Conservation (phyloP, 2,329 filamentous ascomycete genomes). For the Aspergillus phoenicis region DNA sequence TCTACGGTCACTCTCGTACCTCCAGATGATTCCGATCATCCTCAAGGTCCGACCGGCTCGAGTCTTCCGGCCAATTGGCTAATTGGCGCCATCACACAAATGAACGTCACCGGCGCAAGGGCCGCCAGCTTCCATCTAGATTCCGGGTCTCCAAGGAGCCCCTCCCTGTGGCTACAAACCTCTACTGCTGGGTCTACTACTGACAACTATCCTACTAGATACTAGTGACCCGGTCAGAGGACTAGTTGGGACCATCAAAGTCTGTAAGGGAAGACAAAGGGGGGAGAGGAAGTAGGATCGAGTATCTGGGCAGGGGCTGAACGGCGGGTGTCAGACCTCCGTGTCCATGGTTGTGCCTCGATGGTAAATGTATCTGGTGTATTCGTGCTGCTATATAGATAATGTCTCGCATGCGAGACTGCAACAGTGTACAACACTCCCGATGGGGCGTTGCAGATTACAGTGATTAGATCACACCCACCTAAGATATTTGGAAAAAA, state of each 20-base stretch:
- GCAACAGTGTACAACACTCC: conserved; percentile 1
- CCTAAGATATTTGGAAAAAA: background rate
- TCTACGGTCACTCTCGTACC: background rate
- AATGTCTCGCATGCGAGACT: background rate
- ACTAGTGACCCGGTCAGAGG: background rate
- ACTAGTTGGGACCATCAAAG: background rate
- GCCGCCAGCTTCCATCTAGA: background rate
- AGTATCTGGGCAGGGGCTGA: background rate
- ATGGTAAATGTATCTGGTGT: conserved; percentile 2
- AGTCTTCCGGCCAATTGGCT: background rate
- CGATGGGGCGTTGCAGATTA: background rate
- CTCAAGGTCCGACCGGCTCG: background rate
- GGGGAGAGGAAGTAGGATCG: background rate
- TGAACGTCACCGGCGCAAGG: background rate
- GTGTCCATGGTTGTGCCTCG: background rate
- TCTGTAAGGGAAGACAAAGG: background rate
- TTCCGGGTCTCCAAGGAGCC: background rate
- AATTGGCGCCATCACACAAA: background rate
- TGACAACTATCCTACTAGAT: background rate
- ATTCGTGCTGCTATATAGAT: background rate
- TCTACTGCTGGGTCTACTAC: background rate
- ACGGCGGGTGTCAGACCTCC: background rate
- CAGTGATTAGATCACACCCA: background rate
- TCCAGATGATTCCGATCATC: background rate
- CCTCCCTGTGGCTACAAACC: background rate